Evolutionary conservation across 352 stramenopile species (phyloP), one percentile per base, ranked within the genome.

Genomic region (Pythium insidiosum): DNA sequence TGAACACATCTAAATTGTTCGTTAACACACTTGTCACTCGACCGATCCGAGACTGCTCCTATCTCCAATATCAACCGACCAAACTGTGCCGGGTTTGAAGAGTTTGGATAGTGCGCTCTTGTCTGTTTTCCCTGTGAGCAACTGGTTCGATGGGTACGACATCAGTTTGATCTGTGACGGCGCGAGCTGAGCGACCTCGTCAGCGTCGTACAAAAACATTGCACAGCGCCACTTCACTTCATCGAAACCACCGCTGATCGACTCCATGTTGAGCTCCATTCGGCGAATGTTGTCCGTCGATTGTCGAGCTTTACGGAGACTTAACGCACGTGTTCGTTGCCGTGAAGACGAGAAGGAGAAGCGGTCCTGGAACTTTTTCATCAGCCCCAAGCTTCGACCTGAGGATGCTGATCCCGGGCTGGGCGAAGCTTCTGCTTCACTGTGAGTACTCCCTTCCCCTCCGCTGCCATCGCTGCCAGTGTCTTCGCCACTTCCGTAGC

Each of bases 211-310:
- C 30, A 92, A 37, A 44, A 88, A 92, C 36, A 84, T 61, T 9
- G 80, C 80, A 29, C 80, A 92, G 39, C 86, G 85, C 80, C 80
- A 92, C 53, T 92, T 92, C 24, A 89, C 73, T 61, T 92, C 70
- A 52, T 92, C 80, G 18, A 92, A 63, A 6, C 80, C 80, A 29
- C 80, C 80, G 44, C 59, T 89, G 58, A 92, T 92, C 22, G 67
- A 63, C 36, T 92, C 80, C 59, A 92, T 62, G 41, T 88, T 73
- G 16, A 89, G 48, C 44, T 92, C 80, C 68, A 92, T 85, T 45
- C 69, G 67, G 24, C 71, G 63, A 15, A 88, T 70, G 7, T 88
- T 73, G 29, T 84, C 68, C 7, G 58, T 73, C n/a, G 74, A 84
- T 37, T 91, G 66, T 1, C 78, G 73, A 49, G 80, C 79, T 37